Evolutionary conservation across 2,329 filamentous ascomycete genomes (phyloP).

Genomic region (Graphilbum ipis-grandicollis): DNA sequence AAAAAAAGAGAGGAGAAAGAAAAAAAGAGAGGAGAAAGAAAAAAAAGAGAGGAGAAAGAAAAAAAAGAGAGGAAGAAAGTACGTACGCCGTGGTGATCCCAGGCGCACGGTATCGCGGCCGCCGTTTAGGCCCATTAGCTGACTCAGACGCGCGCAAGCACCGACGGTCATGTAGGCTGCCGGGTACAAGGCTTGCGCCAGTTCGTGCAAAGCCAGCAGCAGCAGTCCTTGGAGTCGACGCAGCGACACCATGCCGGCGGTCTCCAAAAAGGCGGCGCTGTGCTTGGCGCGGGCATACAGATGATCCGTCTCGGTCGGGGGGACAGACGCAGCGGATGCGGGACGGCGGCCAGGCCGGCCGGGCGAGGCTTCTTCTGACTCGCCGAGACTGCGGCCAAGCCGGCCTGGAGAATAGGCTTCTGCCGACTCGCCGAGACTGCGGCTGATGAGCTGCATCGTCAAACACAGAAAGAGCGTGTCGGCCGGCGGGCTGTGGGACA

Average conservation of each 20-base stretch:
- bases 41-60: no score
- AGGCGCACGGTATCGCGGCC: constrained; percentile 1
- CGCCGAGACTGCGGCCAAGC: no score
- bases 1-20: background rate
- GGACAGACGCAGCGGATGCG: no score
- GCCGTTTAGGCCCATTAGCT: constrained; percentile 5
- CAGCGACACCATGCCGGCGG: constrained; percentile 2
- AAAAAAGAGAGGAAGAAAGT: background rate
- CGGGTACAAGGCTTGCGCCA: constrained; percentile 4
- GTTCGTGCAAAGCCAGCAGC: constrained; percentile 6
- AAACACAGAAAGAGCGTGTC: constrained; percentile 3
- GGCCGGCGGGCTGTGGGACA: background rate
- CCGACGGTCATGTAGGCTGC: constrained; percentile 7
- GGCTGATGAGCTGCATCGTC: constrained; percentile 2
- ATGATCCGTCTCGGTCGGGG: background rate
- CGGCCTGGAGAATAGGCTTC: no score
- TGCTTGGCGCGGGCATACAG: constrained; percentile 4
- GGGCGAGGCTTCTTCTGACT: no score
- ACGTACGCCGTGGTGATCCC: background rate
- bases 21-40: background rate
- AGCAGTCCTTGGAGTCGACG: constrained; percentile 4
- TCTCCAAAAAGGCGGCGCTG: constrained; percentile 3
- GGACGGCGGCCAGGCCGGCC: no score
- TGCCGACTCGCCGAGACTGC: background rate
- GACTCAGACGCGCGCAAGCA: constrained; percentile 4